These are phyloP conservation scores for Protea cynaroides DNA, from an alignment of 164 flowering plant species.

Conservation along the genomic window DNA sequence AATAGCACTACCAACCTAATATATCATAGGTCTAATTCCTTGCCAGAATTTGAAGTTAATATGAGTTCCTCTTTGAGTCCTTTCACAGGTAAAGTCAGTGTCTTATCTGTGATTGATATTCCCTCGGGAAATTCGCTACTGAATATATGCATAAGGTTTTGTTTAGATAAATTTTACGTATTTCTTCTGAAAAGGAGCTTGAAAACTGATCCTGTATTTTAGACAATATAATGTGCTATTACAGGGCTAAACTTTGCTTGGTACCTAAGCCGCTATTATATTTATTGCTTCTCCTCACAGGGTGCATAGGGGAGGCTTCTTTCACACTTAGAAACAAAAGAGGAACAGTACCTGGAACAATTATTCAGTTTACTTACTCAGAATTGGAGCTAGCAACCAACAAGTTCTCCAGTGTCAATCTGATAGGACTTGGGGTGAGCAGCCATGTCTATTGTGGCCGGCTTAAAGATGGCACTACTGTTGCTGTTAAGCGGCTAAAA, in stretches of 20 bases:
- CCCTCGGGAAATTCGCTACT: not conserved
- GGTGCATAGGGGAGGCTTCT: constrained; percentile 49
- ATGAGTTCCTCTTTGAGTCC: constrained; percentile 30
- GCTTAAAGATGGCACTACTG: constrained; percentile 68
- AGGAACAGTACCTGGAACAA: constrained; percentile 43
- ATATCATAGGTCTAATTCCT: constrained; percentile 37
- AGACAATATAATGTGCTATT: no score
- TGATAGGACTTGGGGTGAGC: constrained; percentile 88
- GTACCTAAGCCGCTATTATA: not conserved
- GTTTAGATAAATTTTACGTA: not conserved
- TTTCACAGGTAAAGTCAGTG: constrained; percentile 37
- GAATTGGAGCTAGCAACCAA: constrained; percentile 79
- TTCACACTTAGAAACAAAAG: constrained; percentile 38
- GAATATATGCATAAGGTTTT: not conserved
- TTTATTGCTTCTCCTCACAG: constrained; percentile 30
- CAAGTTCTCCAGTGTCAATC: constrained; percentile 59
- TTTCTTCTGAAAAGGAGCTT: not conserved
- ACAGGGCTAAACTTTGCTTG: not conserved
- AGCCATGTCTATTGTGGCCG: constrained; percentile 81
- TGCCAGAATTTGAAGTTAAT: constrained; percentile 29
- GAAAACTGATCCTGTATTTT: not conserved
- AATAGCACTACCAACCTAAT: constrained; percentile 70
- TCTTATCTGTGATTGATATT: not conserved
- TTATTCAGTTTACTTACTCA: constrained; percentile 56
- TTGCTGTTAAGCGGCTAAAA: constrained; percentile 79